phyloP scores from a whole-genome alignment of 306 rosid species.

The Ceratonia siliqua region DNA sequence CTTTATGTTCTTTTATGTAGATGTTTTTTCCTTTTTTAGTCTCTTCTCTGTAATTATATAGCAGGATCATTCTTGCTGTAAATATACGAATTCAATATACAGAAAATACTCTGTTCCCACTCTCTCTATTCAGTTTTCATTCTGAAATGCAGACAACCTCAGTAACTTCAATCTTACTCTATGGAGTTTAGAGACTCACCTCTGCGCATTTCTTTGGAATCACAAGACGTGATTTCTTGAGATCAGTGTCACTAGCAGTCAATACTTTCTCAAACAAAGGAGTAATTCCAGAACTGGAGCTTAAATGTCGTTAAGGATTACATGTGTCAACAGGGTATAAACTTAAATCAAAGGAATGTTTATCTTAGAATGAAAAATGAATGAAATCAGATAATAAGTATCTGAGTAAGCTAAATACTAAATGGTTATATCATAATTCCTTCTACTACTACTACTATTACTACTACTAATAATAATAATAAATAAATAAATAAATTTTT shows the following conservation, averaged over 20 bases:
- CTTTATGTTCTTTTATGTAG: too few relatives aligned
- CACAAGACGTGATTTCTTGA: constrained; percentile 33
- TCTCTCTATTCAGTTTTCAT: too few relatives aligned
- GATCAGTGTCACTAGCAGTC: constrained; percentile 22
- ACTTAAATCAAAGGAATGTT: not conserved
- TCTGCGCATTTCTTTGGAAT: constrained; percentile 32
- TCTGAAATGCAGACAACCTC: not conserved
- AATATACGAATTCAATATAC: too few relatives aligned
- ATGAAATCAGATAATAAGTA: not conserved
- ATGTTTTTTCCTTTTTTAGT: too few relatives aligned
- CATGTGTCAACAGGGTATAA: not conserved
- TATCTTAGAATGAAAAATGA: not conserved
- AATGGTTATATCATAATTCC: not conserved
- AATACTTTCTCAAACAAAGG: constrained; percentile 33
- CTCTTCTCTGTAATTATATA: too few relatives aligned
- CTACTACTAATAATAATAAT: not conserved
- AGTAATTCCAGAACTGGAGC: not conserved
- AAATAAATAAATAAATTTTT: too few relatives aligned
- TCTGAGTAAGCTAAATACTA: not conserved
- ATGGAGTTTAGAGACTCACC: constrained; percentile 34
- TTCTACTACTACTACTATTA: too few relatives aligned
- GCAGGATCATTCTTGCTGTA: too few relatives aligned
- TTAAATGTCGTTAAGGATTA: constrained; percentile 24
- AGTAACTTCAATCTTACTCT: not conserved
- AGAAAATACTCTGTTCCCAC: too few relatives aligned